phyloP scores from a whole-genome alignment of 1,139 yeast genomes.

The Sugiyamaella japonica region DNA sequence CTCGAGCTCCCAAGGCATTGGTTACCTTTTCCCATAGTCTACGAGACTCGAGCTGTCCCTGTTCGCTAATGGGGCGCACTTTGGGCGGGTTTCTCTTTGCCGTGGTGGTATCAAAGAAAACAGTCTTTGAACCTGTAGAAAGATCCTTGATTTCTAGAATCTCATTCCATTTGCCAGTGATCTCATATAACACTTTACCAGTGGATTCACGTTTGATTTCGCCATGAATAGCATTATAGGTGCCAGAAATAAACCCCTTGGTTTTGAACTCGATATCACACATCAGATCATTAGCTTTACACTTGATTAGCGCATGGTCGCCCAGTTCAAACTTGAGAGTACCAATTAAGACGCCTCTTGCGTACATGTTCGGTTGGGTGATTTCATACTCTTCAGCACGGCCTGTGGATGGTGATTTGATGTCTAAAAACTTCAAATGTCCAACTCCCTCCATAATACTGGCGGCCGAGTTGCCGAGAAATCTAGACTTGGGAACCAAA shows the following conservation, averaged over 20 bases:
- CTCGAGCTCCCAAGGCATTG: conserved; percentile 69
- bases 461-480: conserved; percentile 93
- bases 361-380: conserved; percentile 93
- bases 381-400: conserved; percentile 65
- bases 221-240: conserved; percentile 89
- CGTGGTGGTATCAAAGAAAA: conserved; percentile 63
- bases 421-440: conserved; percentile 66
- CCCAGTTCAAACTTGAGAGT: conserved; percentile 87
- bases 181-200: conserved; percentile 59
- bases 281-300: conserved; percentile 57
- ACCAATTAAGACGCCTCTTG: conserved; percentile 92
- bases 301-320: conserved; percentile 77
- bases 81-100: conserved; percentile 58
- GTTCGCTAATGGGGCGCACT: conserved; percentile 77
- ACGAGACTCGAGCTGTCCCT: conserved; percentile 78
- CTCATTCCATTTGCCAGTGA: conserved; percentile 94
- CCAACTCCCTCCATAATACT: conserved; percentile 95
- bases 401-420: conserved; percentile 42
- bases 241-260: conserved; percentile 90
- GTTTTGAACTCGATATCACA: conserved; percentile 93
- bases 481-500: conserved; percentile 80
- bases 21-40: conserved; percentile 80
- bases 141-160: conserved; percentile 66
- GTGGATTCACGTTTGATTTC: conserved; percentile 54
- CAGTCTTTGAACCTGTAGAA: conserved; percentile 49